Percentiles rank a stretch among this genome's conserved stretches.
phyloP scores from a whole-genome alignment of 1,284 basidiomycete genomes.

The Kwoniella shivajii region DNA sequence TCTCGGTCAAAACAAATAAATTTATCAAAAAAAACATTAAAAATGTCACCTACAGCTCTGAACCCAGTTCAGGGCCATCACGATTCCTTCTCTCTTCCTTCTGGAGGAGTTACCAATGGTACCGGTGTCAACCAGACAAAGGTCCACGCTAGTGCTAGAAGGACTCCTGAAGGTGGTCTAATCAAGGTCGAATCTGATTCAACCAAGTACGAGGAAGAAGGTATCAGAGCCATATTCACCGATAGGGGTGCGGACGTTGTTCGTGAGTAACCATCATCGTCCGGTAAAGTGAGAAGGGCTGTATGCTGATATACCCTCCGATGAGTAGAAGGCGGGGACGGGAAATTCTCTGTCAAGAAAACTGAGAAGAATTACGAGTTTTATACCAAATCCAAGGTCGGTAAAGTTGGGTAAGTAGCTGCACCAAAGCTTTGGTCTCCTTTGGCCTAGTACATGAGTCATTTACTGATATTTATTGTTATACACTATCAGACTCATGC shows the following conservation, averaged over 20 bases:
- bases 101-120: conserved; percentile 61
- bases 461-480: conserved; percentile 6
- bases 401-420: conserved; percentile 81
- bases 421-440: neutral
- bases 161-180: conserved; percentile 61
- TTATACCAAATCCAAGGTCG: conserved; percentile 83
- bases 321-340: conserved; percentile 59
- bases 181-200: conserved; percentile 83
- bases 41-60: conserved; percentile 54
- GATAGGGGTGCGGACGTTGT: conserved; percentile 78
- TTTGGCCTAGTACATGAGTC: neutral
- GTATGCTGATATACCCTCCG: neutral
- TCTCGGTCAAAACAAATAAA: conserved; percentile 11
- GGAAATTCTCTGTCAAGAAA: conserved; percentile 70
- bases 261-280: conserved; percentile 42
- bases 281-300: neutral
- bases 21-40: conserved; percentile 18
- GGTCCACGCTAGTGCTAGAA: conserved; percentile 81
- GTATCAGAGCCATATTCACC: conserved; percentile 77
- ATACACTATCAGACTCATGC: conserved; percentile 72
- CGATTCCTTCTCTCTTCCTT: conserved; percentile 59
- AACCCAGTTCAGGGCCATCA: conserved; percentile 40
- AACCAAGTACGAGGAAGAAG: conserved; percentile 75
- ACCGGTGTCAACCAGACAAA: conserved; percentile 53
- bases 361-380: conserved; percentile 82